A percentile compares a stretch with the other conserved stretches of the same genome.
Conservation (phyloP, 768 basidiomycete species). For the Postia placenta region DNA sequence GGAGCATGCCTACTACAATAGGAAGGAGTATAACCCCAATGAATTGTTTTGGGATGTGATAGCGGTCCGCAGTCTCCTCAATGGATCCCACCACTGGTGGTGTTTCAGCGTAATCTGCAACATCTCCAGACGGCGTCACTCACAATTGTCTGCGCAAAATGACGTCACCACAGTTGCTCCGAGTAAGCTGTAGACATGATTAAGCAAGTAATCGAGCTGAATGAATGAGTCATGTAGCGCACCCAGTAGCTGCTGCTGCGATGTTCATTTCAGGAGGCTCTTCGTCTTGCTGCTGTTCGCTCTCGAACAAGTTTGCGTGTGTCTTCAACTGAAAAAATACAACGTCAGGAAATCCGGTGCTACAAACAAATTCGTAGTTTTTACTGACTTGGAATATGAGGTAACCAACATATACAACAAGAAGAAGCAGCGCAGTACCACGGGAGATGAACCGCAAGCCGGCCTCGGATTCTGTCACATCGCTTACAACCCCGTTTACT, state of each 20-base stretch:
- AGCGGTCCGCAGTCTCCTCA: slow-evolving; percentile 81
- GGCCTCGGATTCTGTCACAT: slow-evolving; percentile 8
- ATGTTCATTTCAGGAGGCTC: slow-evolving; percentile 62
- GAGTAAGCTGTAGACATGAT: slow-evolving; percentile 52
- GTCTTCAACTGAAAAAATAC: slow-evolving; percentile 53
- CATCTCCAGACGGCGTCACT: slow-evolving; percentile 23
- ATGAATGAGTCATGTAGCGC: background rate
- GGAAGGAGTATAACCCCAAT: slow-evolving; percentile 85
- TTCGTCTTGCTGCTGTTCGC: slow-evolving; percentile 30
- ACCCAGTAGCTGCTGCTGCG: slow-evolving; percentile 44
- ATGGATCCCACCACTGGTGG: slow-evolving; percentile 79
- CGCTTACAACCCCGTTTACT: background rate
- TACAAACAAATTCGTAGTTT: background rate
- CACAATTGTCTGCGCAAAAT: slow-evolving; percentile 85
- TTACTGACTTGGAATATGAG: slow-evolving; percentile 63
- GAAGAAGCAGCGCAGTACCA: slow-evolving; percentile 73
- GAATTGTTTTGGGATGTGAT: slow-evolving; percentile 77
- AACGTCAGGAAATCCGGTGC: slow-evolving; percentile 3
- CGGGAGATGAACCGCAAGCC: slow-evolving; percentile 73
- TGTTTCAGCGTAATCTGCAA: background rate
- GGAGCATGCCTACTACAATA: slow-evolving; percentile 56
- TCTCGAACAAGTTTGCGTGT: slow-evolving; percentile 60
- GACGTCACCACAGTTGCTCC: slow-evolving; percentile 74
- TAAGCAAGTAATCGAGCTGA: background rate
- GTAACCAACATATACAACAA: slow-evolving; percentile 69